Evolutionary conservation across 768 basidiomycete genomes (phyloP), one percentile per base, ranked within the genome.

Genomic region (Tremella fuciformis): DNA sequence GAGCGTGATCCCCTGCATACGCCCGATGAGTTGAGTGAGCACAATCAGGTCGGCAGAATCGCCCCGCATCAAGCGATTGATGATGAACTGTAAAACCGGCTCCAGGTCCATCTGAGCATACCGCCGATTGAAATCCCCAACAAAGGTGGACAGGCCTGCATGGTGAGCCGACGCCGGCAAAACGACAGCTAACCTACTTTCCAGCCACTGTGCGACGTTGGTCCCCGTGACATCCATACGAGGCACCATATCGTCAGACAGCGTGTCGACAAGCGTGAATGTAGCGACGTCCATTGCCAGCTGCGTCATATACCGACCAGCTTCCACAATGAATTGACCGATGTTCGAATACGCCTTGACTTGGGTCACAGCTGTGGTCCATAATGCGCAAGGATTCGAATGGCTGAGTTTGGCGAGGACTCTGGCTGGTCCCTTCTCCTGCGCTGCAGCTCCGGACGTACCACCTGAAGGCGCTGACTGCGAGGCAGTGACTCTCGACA

Each of bases 231-330:
- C 49, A 34, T 67, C 67, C 52, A 68, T 22, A 37, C 63, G 47
- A n/a, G 62, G 52, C n/a, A 55, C 57, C 37, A 50, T 60, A 26
- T 64, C 65, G 40, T 92, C 88, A 13, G 91, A 85, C 53, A 98
- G 81, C 0, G 89, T 87, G 61, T 94, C 90, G 55, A 99, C 80
- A 59, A 96, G 83, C 54, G 89, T 81, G 72, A 86, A 98, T 16
- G 90, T 85, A 11, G 97, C 80, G 8, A 96, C 90, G 71, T 99
- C 96, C 70, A 91, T 97, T 7, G 90, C 90, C 83, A 99, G 87
- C 62, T 86, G 87, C 2, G 91, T 91, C 63, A 91, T 85, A 78
- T 89, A 93, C 73, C 88, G 81, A 65, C 91, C 81, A 16, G 88
- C 88, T 66, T 91, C 91, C 22, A 98, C 88, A 42, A 97, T 88